A percentile compares a stretch with the other conserved stretches of the same genome.
Evolutionary conservation across 2,329 filamentous ascomycete species (phyloP).

Genomic region (Drechslera avenae): DNA sequence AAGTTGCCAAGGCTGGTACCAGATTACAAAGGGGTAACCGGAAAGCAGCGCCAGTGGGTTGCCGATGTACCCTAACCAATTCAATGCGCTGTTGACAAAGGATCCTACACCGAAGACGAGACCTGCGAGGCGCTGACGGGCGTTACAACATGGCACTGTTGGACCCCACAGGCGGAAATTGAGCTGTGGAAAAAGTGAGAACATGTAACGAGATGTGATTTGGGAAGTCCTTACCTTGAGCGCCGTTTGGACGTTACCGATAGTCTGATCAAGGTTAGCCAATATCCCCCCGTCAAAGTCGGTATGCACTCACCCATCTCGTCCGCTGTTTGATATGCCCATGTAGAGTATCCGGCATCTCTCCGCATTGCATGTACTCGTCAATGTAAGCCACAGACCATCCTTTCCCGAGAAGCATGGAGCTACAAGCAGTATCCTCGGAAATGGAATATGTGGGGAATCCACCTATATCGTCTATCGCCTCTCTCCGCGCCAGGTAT

Average conservation of each 20-base stretch:
- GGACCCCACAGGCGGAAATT: conserved; percentile 25
- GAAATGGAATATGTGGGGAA: conserved; percentile 65
- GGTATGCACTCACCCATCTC: conserved; percentile 17
- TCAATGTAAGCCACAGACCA: conserved; percentile 61
- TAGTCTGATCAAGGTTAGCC: conserved; percentile 6
- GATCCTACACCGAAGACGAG: conserved; percentile 8
- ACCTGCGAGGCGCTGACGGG: conserved; percentile 13
- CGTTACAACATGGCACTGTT: conserved; percentile 10
- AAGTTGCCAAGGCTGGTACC: neutral
- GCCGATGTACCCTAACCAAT: neutral
- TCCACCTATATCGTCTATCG: conserved; percentile 65
- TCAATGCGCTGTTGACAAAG: neutral
- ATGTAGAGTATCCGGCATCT: conserved; percentile 24
- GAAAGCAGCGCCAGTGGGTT: neutral
- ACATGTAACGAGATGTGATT: neutral
- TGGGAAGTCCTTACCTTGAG: conserved; percentile 14
- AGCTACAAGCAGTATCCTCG: conserved; percentile 66
- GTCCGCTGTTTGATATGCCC: conserved; percentile 30
- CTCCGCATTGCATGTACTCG: conserved; percentile 29
- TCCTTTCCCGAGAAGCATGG: conserved; percentile 62
- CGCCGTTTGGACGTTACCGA: conserved; percentile 26
- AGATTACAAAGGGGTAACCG: conserved; percentile 3
- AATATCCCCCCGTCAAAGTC: neutral
- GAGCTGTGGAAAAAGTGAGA: neutral
- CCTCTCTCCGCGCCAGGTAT: conserved; percentile 63